Percentiles rank a stretch among this genome's conserved stretches.
phyloP scores from a whole-genome alignment of 2,329 filamentous ascomycete species.

The Ophioceras dolichostomum region DNA sequence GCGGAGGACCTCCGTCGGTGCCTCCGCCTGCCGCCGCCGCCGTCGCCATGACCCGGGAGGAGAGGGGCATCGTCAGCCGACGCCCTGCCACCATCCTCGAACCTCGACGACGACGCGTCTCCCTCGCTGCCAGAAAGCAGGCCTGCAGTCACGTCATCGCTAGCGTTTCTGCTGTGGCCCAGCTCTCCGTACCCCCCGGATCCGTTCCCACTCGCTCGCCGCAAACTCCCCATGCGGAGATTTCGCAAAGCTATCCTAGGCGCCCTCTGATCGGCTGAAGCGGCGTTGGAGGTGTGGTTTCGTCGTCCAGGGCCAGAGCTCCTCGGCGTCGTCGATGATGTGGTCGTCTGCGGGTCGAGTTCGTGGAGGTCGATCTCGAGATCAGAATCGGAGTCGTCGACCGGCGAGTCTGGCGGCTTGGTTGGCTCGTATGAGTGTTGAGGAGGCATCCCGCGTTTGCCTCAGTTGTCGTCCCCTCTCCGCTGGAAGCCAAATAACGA shows the following conservation, averaged over 20 bases:
- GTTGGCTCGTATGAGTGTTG: slow-evolving; percentile 36
- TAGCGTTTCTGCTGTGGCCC: slow-evolving; percentile 40
- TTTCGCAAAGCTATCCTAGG: slow-evolving; percentile 59
- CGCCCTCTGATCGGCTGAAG: slow-evolving; percentile 24
- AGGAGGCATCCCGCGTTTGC: slow-evolving; percentile 41
- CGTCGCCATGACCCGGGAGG: slow-evolving; percentile 31
- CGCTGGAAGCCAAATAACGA: not conserved
- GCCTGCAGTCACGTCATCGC: slow-evolving; percentile 55
- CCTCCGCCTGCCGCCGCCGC: no score
- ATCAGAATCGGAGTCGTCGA: slow-evolving; percentile 65
- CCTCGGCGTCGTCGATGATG: slow-evolving; percentile 17
- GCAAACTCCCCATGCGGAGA: slow-evolving; percentile 53
- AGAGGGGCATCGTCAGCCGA: slow-evolving; percentile 66
- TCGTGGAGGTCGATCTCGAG: slow-evolving; percentile 68
- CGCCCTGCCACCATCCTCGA: slow-evolving; percentile 2
- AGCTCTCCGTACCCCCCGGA: slow-evolving; percentile 47
- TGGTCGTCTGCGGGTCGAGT: slow-evolving; percentile 49
- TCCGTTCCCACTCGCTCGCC: slow-evolving; percentile 42
- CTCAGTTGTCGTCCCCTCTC: not conserved
- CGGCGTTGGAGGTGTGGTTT: no score
- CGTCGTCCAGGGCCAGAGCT: no score
- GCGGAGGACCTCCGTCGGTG: slow-evolving; percentile 23
- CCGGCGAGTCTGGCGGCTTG: slow-evolving; percentile 51
- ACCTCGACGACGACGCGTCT: not conserved
- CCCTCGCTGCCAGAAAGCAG: slow-evolving; percentile 48